Evolutionary conservation across 352 stramenopile species (phyloP).

Genomic region (Albugo candida): DNA sequence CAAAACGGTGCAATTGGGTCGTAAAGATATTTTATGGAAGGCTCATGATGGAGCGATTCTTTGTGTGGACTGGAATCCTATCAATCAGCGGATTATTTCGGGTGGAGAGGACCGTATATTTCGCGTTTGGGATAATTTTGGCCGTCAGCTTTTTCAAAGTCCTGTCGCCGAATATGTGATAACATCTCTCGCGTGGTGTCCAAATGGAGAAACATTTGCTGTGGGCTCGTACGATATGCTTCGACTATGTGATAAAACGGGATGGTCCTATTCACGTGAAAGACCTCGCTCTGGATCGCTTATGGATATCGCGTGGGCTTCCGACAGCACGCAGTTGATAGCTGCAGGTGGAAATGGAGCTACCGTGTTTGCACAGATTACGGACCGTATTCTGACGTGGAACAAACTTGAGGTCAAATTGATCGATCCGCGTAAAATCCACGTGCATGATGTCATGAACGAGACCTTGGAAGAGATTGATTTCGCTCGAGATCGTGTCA

Average conservation of each 20-base stretch:
- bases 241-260: slow-evolving; percentile 84
- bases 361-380: slow-evolving; percentile 78
- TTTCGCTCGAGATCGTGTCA: slow-evolving; percentile 79
- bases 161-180: slow-evolving; percentile 70
- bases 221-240: slow-evolving; percentile 86
- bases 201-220: slow-evolving; percentile 80
- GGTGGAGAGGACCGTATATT: slow-evolving; percentile 87
- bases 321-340: slow-evolving; percentile 82
- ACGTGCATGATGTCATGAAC: slow-evolving; percentile 76
- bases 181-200: slow-evolving; percentile 82
- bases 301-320: slow-evolving; percentile 76
- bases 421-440: slow-evolving; percentile 72
- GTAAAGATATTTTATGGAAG: slow-evolving; percentile 80
- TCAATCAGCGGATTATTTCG: slow-evolving; percentile 82
- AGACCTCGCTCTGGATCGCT: slow-evolving; percentile 63
- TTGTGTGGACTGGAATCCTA: slow-evolving; percentile 85
- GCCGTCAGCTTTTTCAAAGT: slow-evolving; percentile 79
- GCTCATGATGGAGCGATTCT: slow-evolving; percentile 81
- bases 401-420: slow-evolving; percentile 79
- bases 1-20: slow-evolving; percentile 79
- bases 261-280: slow-evolving; percentile 81
- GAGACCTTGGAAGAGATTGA: slow-evolving; percentile 84
- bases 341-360: slow-evolving; percentile 71
- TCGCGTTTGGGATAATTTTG: slow-evolving; percentile 84
- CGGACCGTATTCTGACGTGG: slow-evolving; percentile 70